These are phyloP conservation scores for Cryptococcus deneoformans DNA, from an alignment of 1,284 basidiomycete genomes.

Conservation along the genomic window DNA sequence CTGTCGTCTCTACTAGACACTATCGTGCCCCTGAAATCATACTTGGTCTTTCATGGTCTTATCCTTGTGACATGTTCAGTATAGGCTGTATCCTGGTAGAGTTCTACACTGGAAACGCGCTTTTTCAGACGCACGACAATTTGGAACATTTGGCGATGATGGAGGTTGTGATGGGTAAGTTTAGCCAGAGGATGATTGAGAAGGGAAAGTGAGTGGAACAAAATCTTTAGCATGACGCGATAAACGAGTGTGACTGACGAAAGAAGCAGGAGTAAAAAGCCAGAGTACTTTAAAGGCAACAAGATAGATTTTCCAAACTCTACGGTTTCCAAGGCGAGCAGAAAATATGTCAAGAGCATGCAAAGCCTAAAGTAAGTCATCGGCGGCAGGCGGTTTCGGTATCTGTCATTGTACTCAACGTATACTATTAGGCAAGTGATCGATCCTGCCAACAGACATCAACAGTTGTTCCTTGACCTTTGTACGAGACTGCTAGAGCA, in stretches of 20 bases:
- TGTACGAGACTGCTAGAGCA: slow-evolving; percentile 85
- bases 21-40: slow-evolving; percentile 99
- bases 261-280: slow-evolving; percentile 58
- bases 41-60: slow-evolving; percentile 95
- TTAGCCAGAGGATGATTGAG: slow-evolving; percentile 74
- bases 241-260: neutral
- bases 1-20: slow-evolving; percentile 95
- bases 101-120: slow-evolving; percentile 94
- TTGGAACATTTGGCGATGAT: slow-evolving; percentile 99
- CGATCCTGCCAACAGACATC: slow-evolving; percentile 65
- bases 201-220: slow-evolving; percentile 47
- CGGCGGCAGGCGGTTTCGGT: neutral
- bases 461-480: slow-evolving; percentile 69
- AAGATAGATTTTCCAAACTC: slow-evolving; percentile 91
- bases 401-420: neutral
- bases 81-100: slow-evolving; percentile 98
- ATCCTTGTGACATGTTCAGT: slow-evolving; percentile 97
- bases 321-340: slow-evolving; percentile 80
- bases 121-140: slow-evolving; percentile 99
- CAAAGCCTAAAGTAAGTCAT: slow-evolving; percentile 65
- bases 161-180: slow-evolving; percentile 97
- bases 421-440: slow-evolving; percentile 68
- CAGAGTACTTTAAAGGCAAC: slow-evolving; percentile 86
- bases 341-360: slow-evolving; percentile 89
- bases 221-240: neutral